These are phyloP conservation scores for Simplicillium aogashimaense DNA, from an alignment of 2,329 filamentous ascomycete genomes.

Conservation along the genomic window DNA sequence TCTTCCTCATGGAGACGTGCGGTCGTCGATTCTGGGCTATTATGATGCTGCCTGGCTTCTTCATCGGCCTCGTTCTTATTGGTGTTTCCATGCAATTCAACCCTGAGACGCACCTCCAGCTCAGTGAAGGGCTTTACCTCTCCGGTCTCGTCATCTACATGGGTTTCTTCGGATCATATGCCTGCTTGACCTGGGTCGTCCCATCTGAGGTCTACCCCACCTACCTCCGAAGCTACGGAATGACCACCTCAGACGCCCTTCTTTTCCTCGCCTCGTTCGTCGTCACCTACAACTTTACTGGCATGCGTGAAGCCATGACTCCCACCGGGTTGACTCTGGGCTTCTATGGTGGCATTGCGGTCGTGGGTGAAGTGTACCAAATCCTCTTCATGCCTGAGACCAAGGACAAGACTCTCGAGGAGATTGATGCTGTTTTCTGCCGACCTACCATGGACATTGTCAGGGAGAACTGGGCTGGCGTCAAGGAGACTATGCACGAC, in stretches of 20 bases:
- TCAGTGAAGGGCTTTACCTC: conserved; percentile 52
- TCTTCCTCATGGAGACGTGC: conserved; percentile 62
- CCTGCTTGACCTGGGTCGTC: conserved; percentile 53
- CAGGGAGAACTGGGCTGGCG: conserved; percentile 38
- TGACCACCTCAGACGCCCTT: conserved; percentile 59
- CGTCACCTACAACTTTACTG: conserved; percentile 66
- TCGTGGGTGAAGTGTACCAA: conserved; percentile 63
- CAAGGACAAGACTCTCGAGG: conserved; percentile 58
- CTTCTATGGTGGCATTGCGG: conserved; percentile 66
- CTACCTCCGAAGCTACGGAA: conserved; percentile 62
- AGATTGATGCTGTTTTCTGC: conserved; percentile 59
- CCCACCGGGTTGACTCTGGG: conserved; percentile 56
- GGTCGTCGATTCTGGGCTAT: conserved; percentile 69
- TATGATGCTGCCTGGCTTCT: conserved; percentile 61
- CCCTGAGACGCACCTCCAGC: conserved; percentile 29
- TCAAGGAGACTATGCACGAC: conserved; percentile 19
- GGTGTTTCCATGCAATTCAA: conserved; percentile 52
- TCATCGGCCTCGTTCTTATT: conserved; percentile 57
- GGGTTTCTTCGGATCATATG: conserved; percentile 57
- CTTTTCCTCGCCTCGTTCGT: conserved; percentile 64
- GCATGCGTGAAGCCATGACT: conserved; percentile 60
- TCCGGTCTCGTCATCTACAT: conserved; percentile 60
- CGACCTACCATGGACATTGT: conserved; percentile 54
- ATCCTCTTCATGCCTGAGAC: conserved; percentile 69
- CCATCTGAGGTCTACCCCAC: conserved; percentile 64